Evolutionary conservation across 805 yeast species (phyloP).

Genomic region (Priceomyces castillae): DNA sequence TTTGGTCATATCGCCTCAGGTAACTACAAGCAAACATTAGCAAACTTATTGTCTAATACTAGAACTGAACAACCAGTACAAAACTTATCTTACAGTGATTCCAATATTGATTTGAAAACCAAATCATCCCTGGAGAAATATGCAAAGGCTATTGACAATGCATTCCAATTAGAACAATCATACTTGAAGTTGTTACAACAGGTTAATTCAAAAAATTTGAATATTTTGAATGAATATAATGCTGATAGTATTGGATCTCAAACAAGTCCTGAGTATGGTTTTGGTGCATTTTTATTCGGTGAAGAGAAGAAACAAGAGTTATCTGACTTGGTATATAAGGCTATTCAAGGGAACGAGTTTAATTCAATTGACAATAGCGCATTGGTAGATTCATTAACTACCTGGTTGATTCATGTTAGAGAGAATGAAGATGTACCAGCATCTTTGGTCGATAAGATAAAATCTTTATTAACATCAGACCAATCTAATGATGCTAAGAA

Average conservation of each 20-base stretch:
- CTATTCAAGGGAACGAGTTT: conserved; percentile 46
- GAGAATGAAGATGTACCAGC: conserved; percentile 25
- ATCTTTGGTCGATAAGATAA: conserved; percentile 27
- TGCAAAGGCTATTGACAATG: conserved; percentile 43
- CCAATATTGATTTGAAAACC: conserved; percentile 26
- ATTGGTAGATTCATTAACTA: conserved; percentile 56
- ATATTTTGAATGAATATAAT: conserved; percentile 58
- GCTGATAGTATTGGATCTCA: conserved; percentile 42
- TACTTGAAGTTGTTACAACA: conserved; percentile 75
- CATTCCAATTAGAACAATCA: conserved; percentile 62
- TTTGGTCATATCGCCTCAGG: conserved; percentile 48
- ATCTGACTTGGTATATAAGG: conserved; percentile 41
- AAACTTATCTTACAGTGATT: conserved; percentile 57
- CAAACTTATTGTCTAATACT: conserved; percentile 52
- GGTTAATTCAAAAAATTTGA: conserved; percentile 53
- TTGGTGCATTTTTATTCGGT: conserved; percentile 65
- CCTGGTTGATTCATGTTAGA: conserved; percentile 63
- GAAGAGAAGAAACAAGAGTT: conserved; percentile 51
- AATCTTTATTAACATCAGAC: conserved; percentile 39
- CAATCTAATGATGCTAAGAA: conserved; percentile 39
- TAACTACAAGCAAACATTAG: conserved; percentile 40
- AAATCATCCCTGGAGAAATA: conserved; percentile 24
- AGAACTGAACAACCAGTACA: conserved; percentile 55
- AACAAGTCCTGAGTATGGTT: conserved; percentile 82
- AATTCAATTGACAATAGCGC: conserved; percentile 43